Evolutionary conservation across 257 asterid genomes (phyloP).

Genomic region (Jacaranda mimosifolia): DNA sequence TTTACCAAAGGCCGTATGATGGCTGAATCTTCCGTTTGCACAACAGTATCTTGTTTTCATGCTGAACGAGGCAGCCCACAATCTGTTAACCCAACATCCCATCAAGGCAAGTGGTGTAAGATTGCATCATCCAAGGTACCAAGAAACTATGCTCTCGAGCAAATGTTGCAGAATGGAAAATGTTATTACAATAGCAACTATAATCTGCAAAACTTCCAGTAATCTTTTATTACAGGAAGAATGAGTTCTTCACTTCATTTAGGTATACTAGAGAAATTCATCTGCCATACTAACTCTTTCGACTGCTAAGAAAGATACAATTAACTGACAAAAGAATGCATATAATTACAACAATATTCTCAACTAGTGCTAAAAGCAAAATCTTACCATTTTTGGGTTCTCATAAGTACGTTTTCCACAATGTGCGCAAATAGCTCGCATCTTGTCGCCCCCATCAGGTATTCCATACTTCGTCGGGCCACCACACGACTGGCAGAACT

Average conservation of each 20-base stretch:
- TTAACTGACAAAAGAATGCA: constrained; percentile 6
- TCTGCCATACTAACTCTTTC: too few species aligned
- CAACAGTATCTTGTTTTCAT: constrained; percentile 82
- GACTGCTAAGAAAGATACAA: too few species aligned
- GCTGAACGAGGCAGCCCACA: constrained; percentile 96
- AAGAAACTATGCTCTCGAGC: neutral
- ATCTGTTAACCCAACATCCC: constrained; percentile 54
- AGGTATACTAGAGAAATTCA: too few species aligned
- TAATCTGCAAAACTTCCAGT: constrained; percentile 3
- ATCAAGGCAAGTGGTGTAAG: constrained; percentile 16
- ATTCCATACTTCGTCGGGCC: constrained; percentile 87
- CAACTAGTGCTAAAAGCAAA: constrained; percentile 6
- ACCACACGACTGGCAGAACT: constrained; percentile 93
- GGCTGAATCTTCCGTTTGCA: constrained; percentile 96
- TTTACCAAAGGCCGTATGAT: constrained; percentile 91
- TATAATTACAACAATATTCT: constrained; percentile 8
- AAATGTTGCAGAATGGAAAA: neutral
- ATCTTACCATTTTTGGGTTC: constrained; percentile 93
- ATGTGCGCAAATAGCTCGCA: constrained; percentile 80
- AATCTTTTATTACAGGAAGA: neutral
- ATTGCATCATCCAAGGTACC: neutral
- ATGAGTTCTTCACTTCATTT: neutral
- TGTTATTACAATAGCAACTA: neutral
- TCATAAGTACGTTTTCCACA: constrained; percentile 83
- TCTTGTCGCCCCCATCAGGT: constrained; percentile 90